phyloP scores from a whole-genome alignment of 345 rosid genomes.

The Gossypium australe region DNA sequence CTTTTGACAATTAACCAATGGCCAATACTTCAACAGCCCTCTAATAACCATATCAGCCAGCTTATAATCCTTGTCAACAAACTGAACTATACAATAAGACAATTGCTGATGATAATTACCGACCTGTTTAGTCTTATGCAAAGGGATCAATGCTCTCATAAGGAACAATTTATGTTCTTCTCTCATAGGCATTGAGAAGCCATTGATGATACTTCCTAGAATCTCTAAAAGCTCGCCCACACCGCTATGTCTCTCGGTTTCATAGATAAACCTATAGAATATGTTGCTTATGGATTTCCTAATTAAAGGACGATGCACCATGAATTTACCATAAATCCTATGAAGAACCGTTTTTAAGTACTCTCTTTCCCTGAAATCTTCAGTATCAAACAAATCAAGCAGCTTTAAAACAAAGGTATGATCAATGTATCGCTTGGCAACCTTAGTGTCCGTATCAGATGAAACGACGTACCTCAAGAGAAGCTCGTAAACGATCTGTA shows the following conservation, averaged over 20 bases:
- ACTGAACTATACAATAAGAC: slow-evolving; percentile 66
- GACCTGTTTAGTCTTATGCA: slow-evolving; percentile 75
- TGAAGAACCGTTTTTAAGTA: slow-evolving; percentile 79
- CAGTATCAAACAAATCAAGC: slow-evolving; percentile 78
- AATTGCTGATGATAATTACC: slow-evolving; percentile 71
- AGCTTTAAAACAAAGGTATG: slow-evolving; percentile 67
- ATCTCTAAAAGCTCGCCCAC: slow-evolving; percentile 81
- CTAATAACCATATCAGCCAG: slow-evolving; percentile 75
- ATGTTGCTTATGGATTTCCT: slow-evolving; percentile 74
- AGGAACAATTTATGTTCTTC: slow-evolving; percentile 18
- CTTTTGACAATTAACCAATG: slow-evolving; percentile 74
- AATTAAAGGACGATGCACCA: slow-evolving; percentile 85
- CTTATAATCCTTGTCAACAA: slow-evolving; percentile 32
- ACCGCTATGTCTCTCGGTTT: slow-evolving; percentile 85
- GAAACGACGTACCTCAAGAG: slow-evolving; percentile 70
- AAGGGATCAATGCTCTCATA: slow-evolving; percentile 76
- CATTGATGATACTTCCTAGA: slow-evolving; percentile 44
- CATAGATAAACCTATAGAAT: slow-evolving; percentile 23
- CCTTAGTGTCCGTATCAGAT: slow-evolving; percentile 69
- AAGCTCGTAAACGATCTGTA: slow-evolving; percentile 81
- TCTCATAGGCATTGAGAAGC: neutral
- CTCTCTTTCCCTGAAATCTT: slow-evolving; percentile 82
- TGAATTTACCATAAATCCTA: slow-evolving; percentile 85
- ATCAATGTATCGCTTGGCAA: slow-evolving; percentile 73
- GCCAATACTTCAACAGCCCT: slow-evolving; percentile 90